A percentile compares a stretch with the other conserved stretches of the same genome.
phyloP scores from a whole-genome alignment of 2,329 filamentous ascomycete genomes.

The Pseudocercospora macadamiae region DNA sequence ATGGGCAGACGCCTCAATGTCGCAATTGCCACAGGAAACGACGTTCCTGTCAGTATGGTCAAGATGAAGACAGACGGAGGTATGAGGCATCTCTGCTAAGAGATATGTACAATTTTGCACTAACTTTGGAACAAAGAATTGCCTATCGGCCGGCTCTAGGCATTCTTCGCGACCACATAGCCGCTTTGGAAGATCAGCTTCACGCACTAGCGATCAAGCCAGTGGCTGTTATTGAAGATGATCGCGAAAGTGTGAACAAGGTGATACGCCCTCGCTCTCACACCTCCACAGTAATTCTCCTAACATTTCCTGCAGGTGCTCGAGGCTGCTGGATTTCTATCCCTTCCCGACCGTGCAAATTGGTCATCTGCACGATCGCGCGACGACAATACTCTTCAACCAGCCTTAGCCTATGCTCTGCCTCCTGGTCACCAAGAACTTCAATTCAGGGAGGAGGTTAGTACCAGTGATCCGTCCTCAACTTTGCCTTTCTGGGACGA shows the following conservation, averaged over 20 bases:
- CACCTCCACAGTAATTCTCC: neutral
- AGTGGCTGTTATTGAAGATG: neutral
- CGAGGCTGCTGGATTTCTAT: neutral
- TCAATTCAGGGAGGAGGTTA: neutral
- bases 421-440: neutral
- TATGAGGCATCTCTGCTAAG: conserved; percentile 12
- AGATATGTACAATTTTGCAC: neutral
- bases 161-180: neutral
- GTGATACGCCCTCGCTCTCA: neutral
- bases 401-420: neutral
- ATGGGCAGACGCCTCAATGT: conserved; percentile 21
- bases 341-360: neutral
- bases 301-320: neutral
- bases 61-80: conserved; percentile 37
- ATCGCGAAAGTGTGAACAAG: neutral
- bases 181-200: neutral
- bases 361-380: neutral
- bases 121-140: conserved; percentile 1
- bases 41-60: conserved; percentile 33
- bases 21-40: conserved; percentile 32
- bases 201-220: neutral
- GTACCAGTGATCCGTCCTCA: neutral
- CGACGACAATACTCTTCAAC: neutral
- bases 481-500: neutral
- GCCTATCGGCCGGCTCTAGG: conserved; percentile 9